Evolutionary conservation across 1,139 yeast genomes (phyloP), one percentile per base, ranked within the genome.

Genomic region (Saccharomyces uvarum): DNA sequence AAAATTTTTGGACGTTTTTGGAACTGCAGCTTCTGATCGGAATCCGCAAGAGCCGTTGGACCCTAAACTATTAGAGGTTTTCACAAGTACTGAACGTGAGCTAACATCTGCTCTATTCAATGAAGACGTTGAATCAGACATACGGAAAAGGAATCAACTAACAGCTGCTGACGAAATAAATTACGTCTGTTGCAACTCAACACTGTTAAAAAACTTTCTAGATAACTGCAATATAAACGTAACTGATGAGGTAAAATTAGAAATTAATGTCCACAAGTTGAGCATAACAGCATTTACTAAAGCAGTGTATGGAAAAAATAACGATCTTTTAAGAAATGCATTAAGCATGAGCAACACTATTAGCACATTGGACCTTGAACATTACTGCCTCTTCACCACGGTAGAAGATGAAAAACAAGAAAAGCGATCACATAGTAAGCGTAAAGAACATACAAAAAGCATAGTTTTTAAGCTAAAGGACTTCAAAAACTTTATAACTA

Each of bases 211-310:
- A 61, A 78, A 73, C 56, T 81, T 81, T 61, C 61, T 82, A 4
- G 86, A 82, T 49, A 64, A 64, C 48, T 67, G 68, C 49, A 65
- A 65, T 52, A 54, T 63, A 1, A 76, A 74, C 72, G 72, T 78
- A 2, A 78, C 84, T 0, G 86, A 81, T 59, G 84, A 81, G 60
- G 75, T 81, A 59, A 77, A 76, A 58, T 65, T 81, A 29, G 84
- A 80, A 52, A 70, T 79, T 7, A 76, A 73, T 53, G 59, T 68
- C 13, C 73, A 73, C 44, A 77, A 73, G 54, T 68, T 81, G 48
- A 72, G 73, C 60, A 72, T 81, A 44, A 78, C 77, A 4, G 86
- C 82, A 0, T 81, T 75, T 57, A 80, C 86, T 0, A 76, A 76
- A 54, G 81, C 77, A 49, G 67, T 82, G 0, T 66, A 63, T 53